Conservation (phyloP, 371 early-diverging fungal species). For the Nematocida sp. region DNA sequence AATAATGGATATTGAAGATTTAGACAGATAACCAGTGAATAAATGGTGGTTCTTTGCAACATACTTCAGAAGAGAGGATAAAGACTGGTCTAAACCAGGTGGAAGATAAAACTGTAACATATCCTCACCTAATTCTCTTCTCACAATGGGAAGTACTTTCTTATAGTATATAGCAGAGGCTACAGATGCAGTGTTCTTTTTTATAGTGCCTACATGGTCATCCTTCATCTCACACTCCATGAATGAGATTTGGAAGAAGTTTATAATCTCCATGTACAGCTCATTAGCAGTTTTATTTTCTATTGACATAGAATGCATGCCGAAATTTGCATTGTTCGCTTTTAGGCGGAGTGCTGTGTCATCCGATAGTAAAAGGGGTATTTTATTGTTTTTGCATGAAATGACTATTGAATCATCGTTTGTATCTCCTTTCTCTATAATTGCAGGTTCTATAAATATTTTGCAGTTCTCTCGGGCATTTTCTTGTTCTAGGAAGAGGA, state of each 20-base stretch:
- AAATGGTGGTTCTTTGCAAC: constrained; percentile 31
- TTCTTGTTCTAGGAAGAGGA: constrained; percentile 38
- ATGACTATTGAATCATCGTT: constrained; percentile 50
- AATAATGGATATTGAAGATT: constrained; percentile 9
- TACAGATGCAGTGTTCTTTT: not conserved
- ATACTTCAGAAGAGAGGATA: constrained; percentile 22
- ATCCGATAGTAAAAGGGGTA: constrained; percentile 16
- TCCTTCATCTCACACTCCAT: constrained; percentile 48
- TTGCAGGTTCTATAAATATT: constrained; percentile 27
- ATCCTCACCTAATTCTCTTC: constrained; percentile 29
- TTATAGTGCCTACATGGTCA: not conserved
- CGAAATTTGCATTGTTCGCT: not conserved
- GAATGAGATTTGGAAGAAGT: constrained; percentile 7
- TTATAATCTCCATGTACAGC: constrained; percentile 24
- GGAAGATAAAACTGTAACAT: constrained; percentile 14
- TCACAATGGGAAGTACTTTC: constrained; percentile 13
- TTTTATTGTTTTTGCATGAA: constrained; percentile 44
- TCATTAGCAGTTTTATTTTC: constrained; percentile 5
- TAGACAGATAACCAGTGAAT: constrained; percentile 2
- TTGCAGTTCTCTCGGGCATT: constrained; percentile 2
- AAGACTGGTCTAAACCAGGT: constrained; percentile 4
- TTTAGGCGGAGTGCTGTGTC: constrained; percentile 38
- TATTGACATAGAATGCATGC: not conserved
- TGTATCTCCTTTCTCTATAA: constrained; percentile 2
- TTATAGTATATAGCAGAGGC: constrained; percentile 18